Percentiles rank a stretch among this genome's conserved stretches.
phyloP scores from a whole-genome alignment of 495 filamentous ascomycete species.

The Penicillium pancosmium region DNA sequence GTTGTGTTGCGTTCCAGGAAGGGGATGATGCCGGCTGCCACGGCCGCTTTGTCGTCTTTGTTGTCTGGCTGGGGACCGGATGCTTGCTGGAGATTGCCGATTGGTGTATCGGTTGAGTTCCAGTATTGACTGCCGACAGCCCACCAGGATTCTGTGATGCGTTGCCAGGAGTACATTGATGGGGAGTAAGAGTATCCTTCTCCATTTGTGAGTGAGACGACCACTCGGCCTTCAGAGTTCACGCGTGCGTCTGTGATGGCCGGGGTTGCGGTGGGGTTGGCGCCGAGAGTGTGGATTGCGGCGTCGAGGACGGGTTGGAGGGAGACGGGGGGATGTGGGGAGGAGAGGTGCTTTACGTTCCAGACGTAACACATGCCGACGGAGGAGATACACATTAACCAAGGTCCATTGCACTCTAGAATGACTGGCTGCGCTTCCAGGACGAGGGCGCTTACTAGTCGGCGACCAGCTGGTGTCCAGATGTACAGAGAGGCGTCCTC shows the following conservation, averaged over 20 bases:
- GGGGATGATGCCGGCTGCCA: slow-evolving; percentile 92
- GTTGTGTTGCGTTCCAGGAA: slow-evolving; percentile 93
- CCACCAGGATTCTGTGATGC: slow-evolving; percentile 95
- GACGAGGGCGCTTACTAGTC: slow-evolving; percentile 79
- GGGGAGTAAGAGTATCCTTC: slow-evolving; percentile 89
- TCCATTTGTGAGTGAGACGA: slow-evolving; percentile 87
- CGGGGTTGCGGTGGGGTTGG: slow-evolving; percentile 71
- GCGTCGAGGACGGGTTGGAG: slow-evolving; percentile 88
- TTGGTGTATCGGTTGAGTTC: slow-evolving; percentile 89
- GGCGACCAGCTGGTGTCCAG: slow-evolving; percentile 93
- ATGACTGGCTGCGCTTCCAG: slow-evolving; percentile 93
- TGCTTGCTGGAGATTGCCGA: slow-evolving; percentile 75
- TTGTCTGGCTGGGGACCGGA: slow-evolving; percentile 57
- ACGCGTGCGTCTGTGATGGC: slow-evolving; percentile 87
- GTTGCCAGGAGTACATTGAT: slow-evolving; percentile 87
- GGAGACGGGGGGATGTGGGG: slow-evolving; percentile 87
- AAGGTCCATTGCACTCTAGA: slow-evolving; percentile 84
- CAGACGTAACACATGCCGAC: slow-evolving; percentile 91
- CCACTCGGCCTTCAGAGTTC: slow-evolving; percentile 79
- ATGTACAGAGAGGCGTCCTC: slow-evolving; percentile 92
- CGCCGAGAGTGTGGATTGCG: slow-evolving; percentile 68
- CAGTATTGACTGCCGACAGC: slow-evolving; percentile 97
- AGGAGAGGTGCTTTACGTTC: slow-evolving; percentile 83
- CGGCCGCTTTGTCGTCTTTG: slow-evolving; percentile 54
- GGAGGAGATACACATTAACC: slow-evolving; percentile 85